phyloP scores from a whole-genome alignment of 2,329 filamentous ascomycete species.

The Trichoderma aggressivum region DNA sequence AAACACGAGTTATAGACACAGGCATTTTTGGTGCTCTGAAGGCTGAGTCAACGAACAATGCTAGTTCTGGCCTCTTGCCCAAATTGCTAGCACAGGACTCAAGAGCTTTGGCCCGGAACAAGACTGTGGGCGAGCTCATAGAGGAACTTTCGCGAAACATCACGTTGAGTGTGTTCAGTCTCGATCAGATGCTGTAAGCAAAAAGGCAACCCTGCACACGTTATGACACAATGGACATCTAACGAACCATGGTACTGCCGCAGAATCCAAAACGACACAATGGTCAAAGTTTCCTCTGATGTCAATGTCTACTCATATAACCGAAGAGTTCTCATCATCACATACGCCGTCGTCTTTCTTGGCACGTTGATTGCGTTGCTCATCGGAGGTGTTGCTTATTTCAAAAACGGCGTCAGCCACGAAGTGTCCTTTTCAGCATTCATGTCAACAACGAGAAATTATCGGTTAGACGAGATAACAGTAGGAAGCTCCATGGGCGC shows the following conservation, averaged over 20 bases:
- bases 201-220: not conserved
- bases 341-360: not conserved
- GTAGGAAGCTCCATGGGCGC: not conserved
- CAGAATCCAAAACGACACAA: not conserved
- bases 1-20: not conserved
- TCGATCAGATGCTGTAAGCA: not conserved
- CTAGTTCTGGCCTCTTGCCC: not conserved
- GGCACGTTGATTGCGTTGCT: not conserved
- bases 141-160: not conserved
- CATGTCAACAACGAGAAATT: not conserved
- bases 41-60: not conserved
- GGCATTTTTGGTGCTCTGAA: not conserved
- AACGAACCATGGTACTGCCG: not conserved
- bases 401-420: not conserved
- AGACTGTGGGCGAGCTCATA: not conserved
- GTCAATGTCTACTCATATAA: not conserved
- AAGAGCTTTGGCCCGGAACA: not conserved
- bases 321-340: not conserved
- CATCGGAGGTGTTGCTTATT: not conserved
- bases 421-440: not conserved
- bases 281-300: not conserved
- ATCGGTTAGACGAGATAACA: not conserved
- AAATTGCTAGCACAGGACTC: not conserved
- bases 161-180: not conserved
- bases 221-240: not conserved